Conservation (phyloP, 2,329 filamentous ascomycete genomes). For the Venturia nashicola region DNA sequence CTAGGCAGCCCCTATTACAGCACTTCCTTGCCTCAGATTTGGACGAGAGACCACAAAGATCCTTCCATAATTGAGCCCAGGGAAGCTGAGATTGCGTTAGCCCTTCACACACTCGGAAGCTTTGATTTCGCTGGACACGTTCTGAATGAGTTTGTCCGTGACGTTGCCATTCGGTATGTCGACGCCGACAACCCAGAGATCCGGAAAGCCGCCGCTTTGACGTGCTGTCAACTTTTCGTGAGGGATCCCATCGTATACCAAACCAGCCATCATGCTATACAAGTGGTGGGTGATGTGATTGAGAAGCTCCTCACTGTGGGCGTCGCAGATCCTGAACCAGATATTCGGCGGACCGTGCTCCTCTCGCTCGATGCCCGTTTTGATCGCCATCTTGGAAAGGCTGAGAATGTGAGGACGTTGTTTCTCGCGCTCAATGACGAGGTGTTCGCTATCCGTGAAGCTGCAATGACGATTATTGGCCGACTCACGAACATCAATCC, state of each 20-base stretch:
- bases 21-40: constrained; percentile 68
- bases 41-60: constrained; percentile 78
- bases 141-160: constrained; percentile 94
- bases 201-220: constrained; percentile 84
- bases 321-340: constrained; percentile 77
- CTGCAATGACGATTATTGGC: constrained; percentile 91
- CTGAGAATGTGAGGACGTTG: constrained; percentile 89
- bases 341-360: constrained; percentile 80
- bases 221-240: constrained; percentile 95
- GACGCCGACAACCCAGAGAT: constrained; percentile 93
- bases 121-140: constrained; percentile 88
- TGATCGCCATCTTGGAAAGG: constrained; percentile 90
- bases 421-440: constrained; percentile 96
- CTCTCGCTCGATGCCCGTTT: constrained; percentile 86
- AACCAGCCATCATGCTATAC: constrained; percentile 90
- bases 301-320: constrained; percentile 92
- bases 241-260: constrained; percentile 96
- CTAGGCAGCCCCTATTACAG: constrained; percentile 83
- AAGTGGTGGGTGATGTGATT: constrained; percentile 95
- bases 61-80: constrained; percentile 65
- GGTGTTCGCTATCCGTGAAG: constrained; percentile 81
- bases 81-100: constrained; percentile 81
- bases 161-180: constrained; percentile 96
- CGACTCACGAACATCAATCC: constrained; percentile 84
- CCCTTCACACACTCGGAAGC: constrained; percentile 89